A percentile compares a stretch with the other conserved stretches of the same genome.
Evolutionary conservation across 73 alveolate species (phyloP).

Genomic region (Urostyla sp.): DNA sequence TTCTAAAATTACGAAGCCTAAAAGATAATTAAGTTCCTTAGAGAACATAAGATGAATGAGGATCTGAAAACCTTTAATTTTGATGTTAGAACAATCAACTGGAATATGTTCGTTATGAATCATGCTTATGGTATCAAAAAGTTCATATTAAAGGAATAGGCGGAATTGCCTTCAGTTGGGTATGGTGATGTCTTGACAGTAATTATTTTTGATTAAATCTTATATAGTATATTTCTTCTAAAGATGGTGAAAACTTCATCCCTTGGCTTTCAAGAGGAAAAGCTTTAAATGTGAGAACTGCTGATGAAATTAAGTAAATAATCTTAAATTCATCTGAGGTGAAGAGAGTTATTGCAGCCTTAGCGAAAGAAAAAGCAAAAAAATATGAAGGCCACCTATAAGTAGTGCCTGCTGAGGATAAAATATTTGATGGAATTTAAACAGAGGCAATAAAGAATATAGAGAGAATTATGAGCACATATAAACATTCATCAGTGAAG

Average conservation of each 20-base stretch:
- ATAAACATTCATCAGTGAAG: slow-evolving; percentile 62
- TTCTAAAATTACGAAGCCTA: slow-evolving; percentile 60
- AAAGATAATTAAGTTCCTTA: slow-evolving; percentile 36
- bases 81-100: slow-evolving; percentile 79
- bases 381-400: slow-evolving; percentile 39
- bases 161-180: slow-evolving; percentile 68
- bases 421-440: slow-evolving; percentile 42
- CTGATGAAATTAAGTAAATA: slow-evolving; percentile 55
- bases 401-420: slow-evolving; percentile 36
- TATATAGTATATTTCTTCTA: slow-evolving; percentile 1
- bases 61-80: slow-evolving; percentile 69
- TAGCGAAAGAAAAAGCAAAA: slow-evolving; percentile 62
- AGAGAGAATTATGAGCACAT: slow-evolving; percentile 74
- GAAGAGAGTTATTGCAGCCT: slow-evolving; percentile 68
- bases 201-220: slow-evolving; percentile 2
- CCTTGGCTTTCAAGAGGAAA: slow-evolving; percentile 61
- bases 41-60: slow-evolving; percentile 5
- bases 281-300: slow-evolving; percentile 53
- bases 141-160: slow-evolving; percentile 83
- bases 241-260: slow-evolving; percentile 40
- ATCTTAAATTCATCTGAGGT: slow-evolving; percentile 68
- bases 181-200: slow-evolving; percentile 64
- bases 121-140: slow-evolving; percentile 85
- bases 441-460: slow-evolving; percentile 69
- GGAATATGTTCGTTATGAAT: slow-evolving; percentile 78